Base-by-base conservation (phyloP, 495 filamentous ascomycete species). In the Aspergillus biplanus region DNA sequence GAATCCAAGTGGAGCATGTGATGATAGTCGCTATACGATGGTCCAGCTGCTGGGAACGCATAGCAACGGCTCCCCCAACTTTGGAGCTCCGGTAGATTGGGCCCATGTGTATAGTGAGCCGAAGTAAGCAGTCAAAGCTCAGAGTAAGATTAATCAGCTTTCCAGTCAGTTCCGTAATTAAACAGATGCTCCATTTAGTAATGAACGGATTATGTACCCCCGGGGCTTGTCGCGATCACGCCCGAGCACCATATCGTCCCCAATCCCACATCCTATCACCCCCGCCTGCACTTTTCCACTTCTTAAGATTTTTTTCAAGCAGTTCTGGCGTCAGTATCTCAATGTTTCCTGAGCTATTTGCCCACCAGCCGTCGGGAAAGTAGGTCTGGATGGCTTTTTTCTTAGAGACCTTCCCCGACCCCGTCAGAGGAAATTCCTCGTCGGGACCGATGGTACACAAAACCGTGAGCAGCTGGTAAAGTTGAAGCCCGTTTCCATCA, bases 1-100 rank as follows among this genome's bases (percentile, higher is more conserved):
- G 3, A 74, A 72, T n/a, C 72, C 69, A 21, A 68, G 34, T 13
- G 81, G 71, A 52, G 73, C 73, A 13, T 81, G 72, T 35, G 79
- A 82, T 59, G 75, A 78, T 1, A 82, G 75, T 52, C 71, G 83
- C 6, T 80, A 82, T 27, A 83, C 83, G 1, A 75, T 80, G 64
- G 76, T 78, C 1, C 78, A 82, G 67, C 71, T 35, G 31, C 11
- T 55, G 31, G 32, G 52, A 12, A 44, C 39, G 12, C 39, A 44
- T 44, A 44, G 39, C 7, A n/a, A 44, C n/a, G 39, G 39, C n/a
- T 44, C 39, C n/a, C 39, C 39, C n/a, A 44, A 44, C 39, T 44
- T 44, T 44, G 39, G 39, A 12, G 0, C 39, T n/a, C 39, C 39
- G 11, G 39, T 44, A 3, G 39, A 44, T 44, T 44, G 39, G 39